These are phyloP conservation scores for Fomitopsis betulina DNA, from an alignment of 1,284 basidiomycete genomes.

Conservation along the genomic window DNA sequence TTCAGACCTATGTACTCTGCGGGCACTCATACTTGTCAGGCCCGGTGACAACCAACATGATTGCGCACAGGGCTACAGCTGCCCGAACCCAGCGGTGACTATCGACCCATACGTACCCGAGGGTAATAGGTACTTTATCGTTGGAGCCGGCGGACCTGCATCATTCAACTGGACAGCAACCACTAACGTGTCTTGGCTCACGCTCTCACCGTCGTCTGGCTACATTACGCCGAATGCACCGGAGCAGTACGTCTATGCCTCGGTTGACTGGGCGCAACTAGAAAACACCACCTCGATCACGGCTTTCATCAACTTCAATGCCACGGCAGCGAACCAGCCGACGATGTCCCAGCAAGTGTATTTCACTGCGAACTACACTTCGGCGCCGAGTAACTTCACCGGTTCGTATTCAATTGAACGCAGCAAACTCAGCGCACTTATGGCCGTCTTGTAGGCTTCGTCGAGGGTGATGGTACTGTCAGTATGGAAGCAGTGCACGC, in stretches of 20 bases:
- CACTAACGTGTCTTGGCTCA: slow-evolving; percentile 51
- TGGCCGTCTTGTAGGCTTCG: slow-evolving; percentile 40
- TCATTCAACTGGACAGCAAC: slow-evolving; percentile 53
- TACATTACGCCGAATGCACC: slow-evolving; percentile 44
- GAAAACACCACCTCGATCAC: slow-evolving; percentile 29
- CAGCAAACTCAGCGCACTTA: not conserved
- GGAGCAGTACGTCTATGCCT: slow-evolving; percentile 52
- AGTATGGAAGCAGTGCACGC: slow-evolving; percentile 64
- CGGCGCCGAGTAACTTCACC: slow-evolving; percentile 40
- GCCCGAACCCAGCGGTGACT: slow-evolving; percentile 44
- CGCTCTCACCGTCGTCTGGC: slow-evolving; percentile 41
- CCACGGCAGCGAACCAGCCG: slow-evolving; percentile 37
- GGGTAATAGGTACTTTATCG: slow-evolving; percentile 51
- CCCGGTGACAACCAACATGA: slow-evolving; percentile 58
- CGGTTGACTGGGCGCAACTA: slow-evolving; percentile 59
- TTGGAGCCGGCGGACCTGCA: slow-evolving; percentile 55
- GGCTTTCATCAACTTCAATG: slow-evolving; percentile 45
- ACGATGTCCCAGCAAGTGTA: slow-evolving; percentile 25
- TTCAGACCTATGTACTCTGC: not conserved
- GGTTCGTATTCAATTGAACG: slow-evolving; percentile 30
- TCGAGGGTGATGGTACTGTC: slow-evolving; percentile 59
- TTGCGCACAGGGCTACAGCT: slow-evolving; percentile 46
- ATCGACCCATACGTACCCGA: slow-evolving; percentile 54
- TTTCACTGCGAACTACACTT: slow-evolving; percentile 38
- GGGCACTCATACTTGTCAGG: slow-evolving; percentile 29